A percentile compares a stretch with the other conserved stretches of the same genome.
Evolutionary conservation across 441 rosid genomes (phyloP).

Genomic region (Pelargonium australe): DNA sequence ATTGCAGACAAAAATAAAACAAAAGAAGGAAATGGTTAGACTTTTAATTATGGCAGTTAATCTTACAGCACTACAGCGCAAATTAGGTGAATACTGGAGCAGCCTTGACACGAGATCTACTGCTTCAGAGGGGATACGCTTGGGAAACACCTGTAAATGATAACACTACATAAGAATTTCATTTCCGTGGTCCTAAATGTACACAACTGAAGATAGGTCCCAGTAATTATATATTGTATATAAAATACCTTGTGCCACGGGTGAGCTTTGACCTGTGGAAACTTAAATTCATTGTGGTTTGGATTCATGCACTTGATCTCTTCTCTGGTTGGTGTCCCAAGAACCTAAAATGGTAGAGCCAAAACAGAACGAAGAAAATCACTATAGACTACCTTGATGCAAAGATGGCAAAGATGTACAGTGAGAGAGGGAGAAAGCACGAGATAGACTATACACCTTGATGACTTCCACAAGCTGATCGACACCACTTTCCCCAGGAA

Average conservation of each 20-base stretch:
- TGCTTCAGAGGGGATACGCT: slow-evolving; percentile 92
- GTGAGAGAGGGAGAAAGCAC: too few relatives aligned
- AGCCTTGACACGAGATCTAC: slow-evolving; percentile 95
- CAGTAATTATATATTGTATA: too few relatives aligned
- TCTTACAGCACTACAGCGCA: slow-evolving; percentile 97
- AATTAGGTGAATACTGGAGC: slow-evolving; percentile 95
- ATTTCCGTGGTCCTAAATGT: too few relatives aligned
- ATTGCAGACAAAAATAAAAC: too few relatives aligned
- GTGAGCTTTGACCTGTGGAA: slow-evolving; percentile 98
- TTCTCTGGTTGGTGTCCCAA: slow-evolving; percentile 98
- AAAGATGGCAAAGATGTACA: too few relatives aligned
- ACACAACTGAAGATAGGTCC: too few relatives aligned
- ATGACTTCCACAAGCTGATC: slow-evolving; percentile 97
- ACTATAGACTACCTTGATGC: too few relatives aligned
- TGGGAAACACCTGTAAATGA: slow-evolving; percentile 72
- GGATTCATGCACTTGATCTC: slow-evolving; percentile 99
- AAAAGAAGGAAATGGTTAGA: too few relatives aligned
- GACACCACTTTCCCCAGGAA: slow-evolving; percentile 99
- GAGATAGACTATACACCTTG: slow-evolving; percentile 47
- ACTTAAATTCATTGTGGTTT: slow-evolving; percentile 92
- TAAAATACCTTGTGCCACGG: slow-evolving; percentile 94
- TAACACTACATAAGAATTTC: too few relatives aligned
- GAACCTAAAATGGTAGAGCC: slow-evolving; percentile 43
- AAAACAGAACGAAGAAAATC: too few relatives aligned
- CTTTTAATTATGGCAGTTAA: too few relatives aligned